Conservation (phyloP, 805 yeast species). For the Starmerella asiatica region DNA sequence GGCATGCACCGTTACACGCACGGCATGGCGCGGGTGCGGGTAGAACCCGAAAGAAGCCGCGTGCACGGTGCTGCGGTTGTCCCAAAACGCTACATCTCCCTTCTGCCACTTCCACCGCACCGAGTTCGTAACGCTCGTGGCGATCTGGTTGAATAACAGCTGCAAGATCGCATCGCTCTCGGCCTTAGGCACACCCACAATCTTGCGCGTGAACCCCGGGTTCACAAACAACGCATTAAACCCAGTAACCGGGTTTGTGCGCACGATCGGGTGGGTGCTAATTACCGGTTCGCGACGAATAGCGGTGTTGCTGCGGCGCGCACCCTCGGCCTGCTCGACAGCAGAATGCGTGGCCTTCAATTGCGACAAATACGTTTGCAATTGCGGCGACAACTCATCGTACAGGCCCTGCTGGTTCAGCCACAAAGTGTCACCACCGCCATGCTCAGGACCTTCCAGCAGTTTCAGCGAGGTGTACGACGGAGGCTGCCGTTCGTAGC, state of each 20-base stretch:
- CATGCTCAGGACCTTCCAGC: constrained; percentile 41
- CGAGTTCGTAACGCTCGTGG: constrained; percentile 46
- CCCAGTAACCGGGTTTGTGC: constrained; percentile 60
- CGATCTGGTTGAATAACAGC: constrained; percentile 41
- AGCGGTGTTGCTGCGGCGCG: constrained; percentile 44
- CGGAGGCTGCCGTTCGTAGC: constrained; percentile 65
- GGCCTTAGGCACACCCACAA: constrained; percentile 53
- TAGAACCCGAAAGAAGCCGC: constrained; percentile 63
- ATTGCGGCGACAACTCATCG: constrained; percentile 37
- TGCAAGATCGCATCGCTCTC: constrained; percentile 49
- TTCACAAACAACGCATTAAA: constrained; percentile 48
- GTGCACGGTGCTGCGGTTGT: constrained; percentile 58
- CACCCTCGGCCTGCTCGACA: constrained; percentile 43
- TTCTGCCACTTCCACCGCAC: constrained; percentile 61
- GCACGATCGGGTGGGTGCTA: constrained; percentile 54
- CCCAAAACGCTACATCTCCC: constrained; percentile 63
- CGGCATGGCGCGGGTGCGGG: constrained; percentile 56
- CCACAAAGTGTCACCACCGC: constrained; percentile 46
- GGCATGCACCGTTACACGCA: constrained; percentile 61
- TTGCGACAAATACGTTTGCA: constrained; percentile 35
- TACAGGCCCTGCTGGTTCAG: constrained; percentile 41
- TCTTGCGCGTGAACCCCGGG: constrained; percentile 47
- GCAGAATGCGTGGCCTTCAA: constrained; percentile 57
- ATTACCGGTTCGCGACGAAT: constrained; percentile 53
- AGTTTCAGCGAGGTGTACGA: constrained; percentile 40